Conservation (phyloP, 2,329 filamentous ascomycete species). For the Epichloe glyceriae region DNA sequence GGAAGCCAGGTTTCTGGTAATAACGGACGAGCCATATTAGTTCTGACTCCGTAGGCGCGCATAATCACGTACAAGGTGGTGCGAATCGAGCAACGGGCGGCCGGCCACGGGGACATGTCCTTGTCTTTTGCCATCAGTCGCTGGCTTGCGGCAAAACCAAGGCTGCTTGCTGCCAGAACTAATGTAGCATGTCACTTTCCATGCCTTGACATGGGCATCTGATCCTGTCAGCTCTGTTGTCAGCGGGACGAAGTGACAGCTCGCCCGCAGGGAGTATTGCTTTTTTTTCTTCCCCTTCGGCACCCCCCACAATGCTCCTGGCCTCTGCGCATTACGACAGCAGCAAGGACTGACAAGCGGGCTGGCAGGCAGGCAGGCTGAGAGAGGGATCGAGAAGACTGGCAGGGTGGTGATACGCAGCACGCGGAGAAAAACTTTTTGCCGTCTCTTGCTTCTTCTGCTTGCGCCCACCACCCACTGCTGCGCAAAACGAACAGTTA, state of each 20-base stretch:
- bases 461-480: background rate
- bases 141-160: too few relatives aligned
- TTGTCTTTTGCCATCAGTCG: too few relatives aligned
- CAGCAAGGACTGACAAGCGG: background rate
- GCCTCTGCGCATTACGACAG: background rate
- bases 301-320: background rate
- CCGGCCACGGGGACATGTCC: too few relatives aligned
- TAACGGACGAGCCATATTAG: too few relatives aligned
- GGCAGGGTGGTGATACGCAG: too few relatives aligned
- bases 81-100: too few relatives aligned
- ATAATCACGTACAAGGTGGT: too few relatives aligned
- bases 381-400: too few relatives aligned
- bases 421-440: background rate
- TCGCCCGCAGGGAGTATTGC: constrained; percentile 8
- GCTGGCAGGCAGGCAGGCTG: background rate
- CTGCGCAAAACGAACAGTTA: background rate
- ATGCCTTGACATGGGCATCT: background rate
- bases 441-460: background rate
- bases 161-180: too few relatives aligned
- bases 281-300: constrained; percentile 5
- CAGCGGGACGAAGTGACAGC: constrained; percentile 12
- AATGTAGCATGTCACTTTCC: too few relatives aligned
- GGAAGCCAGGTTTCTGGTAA: background rate
- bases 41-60: too few relatives aligned
- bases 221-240: background rate